Evolutionary conservation across 768 basidiomycete species (phyloP).

Genomic region (Atractiella rhizophila): DNA sequence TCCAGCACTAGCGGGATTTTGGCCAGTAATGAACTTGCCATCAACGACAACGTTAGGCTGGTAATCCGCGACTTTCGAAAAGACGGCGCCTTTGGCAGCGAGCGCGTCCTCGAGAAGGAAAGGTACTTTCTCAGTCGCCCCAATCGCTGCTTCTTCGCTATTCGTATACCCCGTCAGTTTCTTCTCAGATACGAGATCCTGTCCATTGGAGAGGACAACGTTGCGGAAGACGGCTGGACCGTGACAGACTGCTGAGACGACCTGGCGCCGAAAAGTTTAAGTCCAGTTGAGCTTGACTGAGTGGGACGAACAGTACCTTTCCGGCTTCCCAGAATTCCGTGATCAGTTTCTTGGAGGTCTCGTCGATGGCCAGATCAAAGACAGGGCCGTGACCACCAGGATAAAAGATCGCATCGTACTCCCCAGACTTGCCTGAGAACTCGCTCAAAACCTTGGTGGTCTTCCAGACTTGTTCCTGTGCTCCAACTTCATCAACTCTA

Average conservation of each 20-base stretch:
- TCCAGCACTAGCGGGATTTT: slow-evolving; percentile 53
- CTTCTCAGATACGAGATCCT: slow-evolving; percentile 38
- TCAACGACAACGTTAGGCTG: slow-evolving; percentile 32
- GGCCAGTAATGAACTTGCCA: slow-evolving; percentile 38
- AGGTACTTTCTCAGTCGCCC: slow-evolving; percentile 1
- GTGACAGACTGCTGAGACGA: slow-evolving; percentile 36
- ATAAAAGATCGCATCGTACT: slow-evolving; percentile 54
- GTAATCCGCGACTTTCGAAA: slow-evolving; percentile 34
- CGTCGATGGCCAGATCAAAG: slow-evolving; percentile 19
- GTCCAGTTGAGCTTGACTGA: background rate
- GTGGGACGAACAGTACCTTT: slow-evolving; percentile 18
- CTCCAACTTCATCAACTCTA: too few species aligned
- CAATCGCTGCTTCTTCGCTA: slow-evolving; percentile 30
- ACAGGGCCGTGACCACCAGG: slow-evolving; percentile 34
- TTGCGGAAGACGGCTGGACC: slow-evolving; percentile 32
- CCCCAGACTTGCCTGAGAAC: slow-evolving; percentile 26
- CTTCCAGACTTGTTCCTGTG: slow-evolving; percentile 29
- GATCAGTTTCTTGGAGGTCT: slow-evolving; percentile 32
- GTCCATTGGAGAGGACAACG: slow-evolving; percentile 22
- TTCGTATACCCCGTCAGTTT: slow-evolving; percentile 44
- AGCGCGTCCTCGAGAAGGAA: slow-evolving; percentile 1
- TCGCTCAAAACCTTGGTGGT: slow-evolving; percentile 36
- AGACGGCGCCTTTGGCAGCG: background rate
- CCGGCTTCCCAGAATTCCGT: slow-evolving; percentile 1
- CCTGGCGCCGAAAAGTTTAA: background rate